Evolutionary conservation across 495 filamentous ascomycete species (phyloP), one percentile per base, ranked within the genome.

Genomic region (Lasiosphaeris hirsuta): DNA sequence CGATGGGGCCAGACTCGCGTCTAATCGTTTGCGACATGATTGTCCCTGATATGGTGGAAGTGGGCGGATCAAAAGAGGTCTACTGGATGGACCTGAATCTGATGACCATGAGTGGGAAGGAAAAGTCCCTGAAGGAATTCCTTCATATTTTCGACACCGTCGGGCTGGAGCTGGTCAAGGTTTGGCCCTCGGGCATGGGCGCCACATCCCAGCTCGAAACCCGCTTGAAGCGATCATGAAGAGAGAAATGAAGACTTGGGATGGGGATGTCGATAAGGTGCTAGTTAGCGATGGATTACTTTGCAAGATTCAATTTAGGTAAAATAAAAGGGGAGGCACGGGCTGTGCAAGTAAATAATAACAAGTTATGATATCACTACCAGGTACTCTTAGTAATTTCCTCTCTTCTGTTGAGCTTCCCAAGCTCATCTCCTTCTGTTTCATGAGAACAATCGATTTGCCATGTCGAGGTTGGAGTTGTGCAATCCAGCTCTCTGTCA

Each of bases 1-100:
- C 72, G 10, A 68, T 82, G 72, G 59, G 55, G 2, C 55, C 53
- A 0, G 56, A 67, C 30, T 72, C 69, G 17, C 42, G 61, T 2
- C 55, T 69, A 1, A 57, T 74, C 4, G 54, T 74, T 5, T 57
- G 51, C 42, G 68, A 74, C 50, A 62, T 63, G 61, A 30, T 69
- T 38, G 48, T 74, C 36, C 69, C 64, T 0, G 62, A 67, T 10
- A 51, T 45, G 34, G 63, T 63, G 3, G 56, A 61, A 13, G 57
- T 55, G 17, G 62, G 50, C n/a, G 44, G 47, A 11, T 45, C 54
- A n/a, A 54, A 52, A 52, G 54, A 42, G 45, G 57, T 59, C 34
- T 65, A 69, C 34, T 62, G 59, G 57, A 14, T 68, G 10, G 71
- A 72, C 44, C 18, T 69, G 19, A 54, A 51, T 45, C 40, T 72